phyloP scores from a whole-genome alignment of 23 red algal species.

The Cyanidiococcus yangmingshanensis region DNA sequence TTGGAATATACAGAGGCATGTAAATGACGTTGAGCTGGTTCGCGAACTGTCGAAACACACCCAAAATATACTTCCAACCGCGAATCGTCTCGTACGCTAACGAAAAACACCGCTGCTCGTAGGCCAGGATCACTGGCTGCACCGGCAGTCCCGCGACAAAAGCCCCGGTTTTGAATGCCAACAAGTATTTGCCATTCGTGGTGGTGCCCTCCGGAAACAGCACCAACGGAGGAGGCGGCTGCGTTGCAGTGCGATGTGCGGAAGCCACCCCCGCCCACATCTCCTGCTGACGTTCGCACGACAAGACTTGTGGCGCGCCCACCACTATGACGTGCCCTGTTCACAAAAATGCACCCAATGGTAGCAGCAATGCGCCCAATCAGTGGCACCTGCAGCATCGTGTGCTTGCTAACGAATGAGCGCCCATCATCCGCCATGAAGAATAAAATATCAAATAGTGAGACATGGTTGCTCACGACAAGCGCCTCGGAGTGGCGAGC shows the following conservation, averaged over 20 bases:
- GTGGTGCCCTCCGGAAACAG: constrained; percentile 98
- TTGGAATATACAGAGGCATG: constrained; percentile 73
- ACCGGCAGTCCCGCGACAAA: constrained; percentile 81
- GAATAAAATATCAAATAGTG: constrained; percentile 31
- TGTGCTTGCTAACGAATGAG: constrained; percentile 39
- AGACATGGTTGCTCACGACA: constrained; percentile 34
- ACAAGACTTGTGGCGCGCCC: not conserved
- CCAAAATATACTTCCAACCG: constrained; percentile 36
- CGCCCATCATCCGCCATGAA: constrained; percentile 25
- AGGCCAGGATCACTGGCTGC: constrained; percentile 48
- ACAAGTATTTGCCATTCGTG: constrained; percentile 66
- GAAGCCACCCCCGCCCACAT: not conserved
- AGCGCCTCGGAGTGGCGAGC: constrained; percentile 11
- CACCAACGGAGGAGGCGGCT: constrained; percentile 34
- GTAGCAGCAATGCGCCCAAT: constrained; percentile 32
- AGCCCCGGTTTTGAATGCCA: constrained; percentile 64
- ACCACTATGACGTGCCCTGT: constrained; percentile 2
- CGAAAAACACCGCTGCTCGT: constrained; percentile 63
- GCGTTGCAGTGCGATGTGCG: not conserved
- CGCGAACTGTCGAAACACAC: constrained; percentile 43
- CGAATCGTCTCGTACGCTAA: constrained; percentile 76
- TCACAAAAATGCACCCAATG: constrained; percentile 37
- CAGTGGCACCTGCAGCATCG: constrained; percentile 20
- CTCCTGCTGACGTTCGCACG: not conserved
- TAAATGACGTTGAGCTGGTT: constrained; percentile 46